A percentile compares a stretch with the other conserved stretches of the same genome.
phyloP scores from a whole-genome alignment of 148 eudicot species.

The Camellia japonica region DNA sequence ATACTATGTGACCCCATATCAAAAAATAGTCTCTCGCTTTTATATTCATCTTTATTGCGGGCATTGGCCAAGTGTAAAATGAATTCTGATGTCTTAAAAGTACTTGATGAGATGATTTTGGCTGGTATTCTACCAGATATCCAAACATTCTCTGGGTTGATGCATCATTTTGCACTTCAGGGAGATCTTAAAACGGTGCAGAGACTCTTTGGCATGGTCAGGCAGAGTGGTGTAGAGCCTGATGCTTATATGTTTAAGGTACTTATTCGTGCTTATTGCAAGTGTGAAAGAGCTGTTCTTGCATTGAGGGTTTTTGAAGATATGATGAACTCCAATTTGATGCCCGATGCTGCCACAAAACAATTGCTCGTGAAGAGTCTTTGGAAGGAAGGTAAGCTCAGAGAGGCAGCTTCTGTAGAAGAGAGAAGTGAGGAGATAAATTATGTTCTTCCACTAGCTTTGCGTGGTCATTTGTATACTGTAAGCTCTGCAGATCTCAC shows the following conservation, averaged over 20 bases:
- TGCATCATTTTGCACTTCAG: slow-evolving; percentile 74
- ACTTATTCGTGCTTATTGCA: slow-evolving; percentile 73
- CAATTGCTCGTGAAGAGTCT: slow-evolving; percentile 75
- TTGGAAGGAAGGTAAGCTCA: slow-evolving; percentile 86
- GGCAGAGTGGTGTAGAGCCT: slow-evolving; percentile 62
- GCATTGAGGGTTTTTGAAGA: slow-evolving; percentile 84
- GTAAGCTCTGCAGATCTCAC: slow-evolving; percentile 56
- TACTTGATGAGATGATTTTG: slow-evolving; percentile 67
- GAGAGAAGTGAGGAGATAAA: slow-evolving; percentile 49
- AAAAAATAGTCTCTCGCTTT: slow-evolving; percentile 37
- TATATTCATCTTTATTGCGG: slow-evolving; percentile 74
- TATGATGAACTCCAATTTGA: slow-evolving; percentile 57
- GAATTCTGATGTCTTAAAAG: slow-evolving; percentile 45
- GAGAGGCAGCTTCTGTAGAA: slow-evolving; percentile 81
- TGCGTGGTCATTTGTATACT: slow-evolving; percentile 51
- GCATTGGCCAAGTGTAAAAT: slow-evolving; percentile 75
- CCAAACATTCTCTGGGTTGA: slow-evolving; percentile 77
- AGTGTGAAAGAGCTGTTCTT: slow-evolving; percentile 62
- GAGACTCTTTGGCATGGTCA: slow-evolving; percentile 60
- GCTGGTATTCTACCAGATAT: slow-evolving; percentile 62
- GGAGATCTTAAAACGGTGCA: slow-evolving; percentile 76
- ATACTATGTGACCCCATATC: slow-evolving; percentile 49
- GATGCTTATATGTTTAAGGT: slow-evolving; percentile 73
- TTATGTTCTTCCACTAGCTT: slow-evolving; percentile 45
- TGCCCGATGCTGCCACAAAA: slow-evolving; percentile 64